phyloP scores from a whole-genome alignment of 106 monocot species.

The Acorus calamus region DNA sequence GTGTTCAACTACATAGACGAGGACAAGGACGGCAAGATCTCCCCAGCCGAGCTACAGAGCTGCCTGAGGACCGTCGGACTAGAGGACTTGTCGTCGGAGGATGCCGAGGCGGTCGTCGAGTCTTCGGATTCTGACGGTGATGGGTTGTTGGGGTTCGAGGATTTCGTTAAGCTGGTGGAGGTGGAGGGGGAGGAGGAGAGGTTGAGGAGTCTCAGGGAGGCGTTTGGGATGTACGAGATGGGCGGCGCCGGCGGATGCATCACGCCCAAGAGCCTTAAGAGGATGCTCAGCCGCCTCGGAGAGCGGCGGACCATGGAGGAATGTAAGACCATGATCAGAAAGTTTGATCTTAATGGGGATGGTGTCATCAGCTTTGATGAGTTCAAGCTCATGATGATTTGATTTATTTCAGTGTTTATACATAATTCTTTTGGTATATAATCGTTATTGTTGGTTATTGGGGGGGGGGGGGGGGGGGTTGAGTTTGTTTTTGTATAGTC shows the following conservation, averaged over 20 bases:
- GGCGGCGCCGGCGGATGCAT: constrained; percentile 19
- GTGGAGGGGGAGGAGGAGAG: constrained; percentile 3
- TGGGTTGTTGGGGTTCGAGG: constrained; percentile 24
- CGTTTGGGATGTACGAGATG: constrained; percentile 28
- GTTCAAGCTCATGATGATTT: constrained; percentile 26
- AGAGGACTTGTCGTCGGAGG: constrained; percentile 1
- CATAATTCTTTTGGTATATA: too few relatives aligned
- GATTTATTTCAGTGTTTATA: too few relatives aligned
- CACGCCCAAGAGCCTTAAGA: constrained; percentile 11
- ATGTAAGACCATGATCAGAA: constrained; percentile 24
- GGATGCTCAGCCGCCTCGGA: constrained; percentile 4
- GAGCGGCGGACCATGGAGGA: not conserved
- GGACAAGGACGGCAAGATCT: constrained; percentile 30
- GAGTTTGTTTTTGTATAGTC: too few relatives aligned
- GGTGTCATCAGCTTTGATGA: constrained; percentile 37
- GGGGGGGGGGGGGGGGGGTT: too few relatives aligned
- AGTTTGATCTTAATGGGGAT: constrained; percentile 34
- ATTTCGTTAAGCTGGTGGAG: constrained; percentile 15
- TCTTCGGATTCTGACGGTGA: constrained; percentile 28
- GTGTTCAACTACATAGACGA: constrained; percentile 20
- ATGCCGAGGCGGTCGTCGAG: constrained; percentile 5
- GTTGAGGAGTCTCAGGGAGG: constrained; percentile 12
- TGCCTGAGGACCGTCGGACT: constrained; percentile 10
- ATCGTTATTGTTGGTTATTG: too few relatives aligned
- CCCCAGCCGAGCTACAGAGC: constrained; percentile 17